Percentiles rank a stretch among this genome's conserved stretches.
phyloP scores from a whole-genome alignment of 331 rosid species.

The Stylosanthes scabra region DNA sequence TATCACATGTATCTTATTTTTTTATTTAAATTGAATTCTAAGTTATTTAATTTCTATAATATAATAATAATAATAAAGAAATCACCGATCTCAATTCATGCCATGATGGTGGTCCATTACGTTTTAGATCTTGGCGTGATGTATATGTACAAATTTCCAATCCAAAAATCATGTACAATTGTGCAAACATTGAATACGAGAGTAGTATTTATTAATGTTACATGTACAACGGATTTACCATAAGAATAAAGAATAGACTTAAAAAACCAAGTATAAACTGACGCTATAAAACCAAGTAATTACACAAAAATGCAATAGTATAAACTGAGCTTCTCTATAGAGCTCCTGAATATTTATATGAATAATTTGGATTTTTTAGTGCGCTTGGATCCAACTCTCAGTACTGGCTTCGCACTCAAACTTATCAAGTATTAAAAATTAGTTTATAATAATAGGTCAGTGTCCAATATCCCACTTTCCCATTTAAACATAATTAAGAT shows the following conservation, averaged over 20 bases:
- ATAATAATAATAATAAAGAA: neutral
- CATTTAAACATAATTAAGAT: neutral
- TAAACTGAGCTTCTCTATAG: neutral
- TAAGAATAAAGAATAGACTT: no score
- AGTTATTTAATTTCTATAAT: neutral
- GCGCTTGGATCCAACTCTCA: neutral
- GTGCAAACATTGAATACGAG: no score
- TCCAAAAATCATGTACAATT: no score
- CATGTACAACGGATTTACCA: no score
- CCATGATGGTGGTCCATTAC: conserved; percentile 20
- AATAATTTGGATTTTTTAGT: neutral
- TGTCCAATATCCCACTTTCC: neutral
- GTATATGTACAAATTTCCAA: neutral
- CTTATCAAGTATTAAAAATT: neutral
- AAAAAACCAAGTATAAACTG: no score
- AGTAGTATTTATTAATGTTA: no score
- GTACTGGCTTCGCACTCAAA: neutral
- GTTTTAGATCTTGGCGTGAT: conserved; percentile 2
- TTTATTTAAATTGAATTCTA: neutral
- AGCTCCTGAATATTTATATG: neutral
- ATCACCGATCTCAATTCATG: conserved; percentile 17
- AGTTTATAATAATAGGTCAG: neutral
- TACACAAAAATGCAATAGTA: neutral
- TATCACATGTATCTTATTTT: neutral
- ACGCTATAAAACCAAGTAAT: no score